Base-by-base conservation (phyloP, 148 eudicot species). In the Cornus suecica region DNA sequence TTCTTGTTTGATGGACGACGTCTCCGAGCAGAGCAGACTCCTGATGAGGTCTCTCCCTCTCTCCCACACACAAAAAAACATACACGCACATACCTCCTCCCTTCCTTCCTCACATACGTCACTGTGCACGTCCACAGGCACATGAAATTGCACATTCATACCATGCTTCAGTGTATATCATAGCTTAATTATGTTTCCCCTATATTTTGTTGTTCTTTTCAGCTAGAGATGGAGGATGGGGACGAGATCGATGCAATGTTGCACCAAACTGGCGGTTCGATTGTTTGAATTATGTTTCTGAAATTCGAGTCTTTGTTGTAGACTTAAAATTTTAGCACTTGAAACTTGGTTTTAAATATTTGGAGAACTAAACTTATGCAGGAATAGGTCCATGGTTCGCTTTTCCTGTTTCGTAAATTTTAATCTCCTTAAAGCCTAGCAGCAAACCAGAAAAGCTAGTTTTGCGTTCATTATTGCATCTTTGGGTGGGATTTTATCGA, bases 181-280 rank as follows among this genome's bases (percentile, higher is more conserved):
- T 58, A 58, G n/a, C 62, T 37, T 37, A 37, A 6, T 37, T 3
- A 37, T 37, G 42, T 37, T 37, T 37, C 42, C 42, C 42, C 62
- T 22, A 2, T 58, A 20, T 58, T 54, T 61, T 23, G 11, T 42
- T 60, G 45, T 52, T 74, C 73, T 60, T 29, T 70, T 58, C 92
- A 88, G 92, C 75, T 88, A 69, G 90, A 88, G 70, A 88, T 88
- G 92, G 92, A 86, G 74, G 88, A 88, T 66, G 88, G 88, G 7
- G 92, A 88, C 54, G 92, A 86, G 85, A 88, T 88, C 68, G 92
- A 88, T 68, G 92, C 90, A 0, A 88, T 88, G 92, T 81, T 86
- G 77, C 92, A 88, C 79, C 90, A 88, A 73, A 86, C 88, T 76
- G 92, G 92, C 34, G 92, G 92, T 70, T 80, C 79, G 16, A 51